A percentile compares a stretch with the other conserved stretches of the same genome.
Conservation (phyloP, 2,329 filamentous ascomycete genomes). For the Chrysosporium queenslandicum region DNA sequence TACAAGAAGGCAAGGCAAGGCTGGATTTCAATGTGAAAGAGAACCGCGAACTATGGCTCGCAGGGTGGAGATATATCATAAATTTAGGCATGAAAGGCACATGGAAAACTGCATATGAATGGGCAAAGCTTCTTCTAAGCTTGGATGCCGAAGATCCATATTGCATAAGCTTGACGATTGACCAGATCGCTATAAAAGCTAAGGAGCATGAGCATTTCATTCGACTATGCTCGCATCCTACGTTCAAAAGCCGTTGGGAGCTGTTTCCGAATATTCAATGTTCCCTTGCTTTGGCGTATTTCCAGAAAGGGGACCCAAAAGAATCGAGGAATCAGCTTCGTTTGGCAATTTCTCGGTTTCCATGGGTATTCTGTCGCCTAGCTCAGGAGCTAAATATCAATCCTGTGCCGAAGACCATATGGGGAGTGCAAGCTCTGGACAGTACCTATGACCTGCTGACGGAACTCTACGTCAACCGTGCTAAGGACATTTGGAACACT, state of each 20-base stretch:
- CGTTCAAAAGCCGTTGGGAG: conserved; percentile 43
- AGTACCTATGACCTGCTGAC: conserved; percentile 59
- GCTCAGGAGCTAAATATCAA: conserved; percentile 73
- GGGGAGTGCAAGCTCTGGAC: conserved; percentile 63
- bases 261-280: conserved; percentile 62
- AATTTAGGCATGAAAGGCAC: conserved; percentile 85
- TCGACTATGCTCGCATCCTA: conserved; percentile 50
- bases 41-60: conserved; percentile 87
- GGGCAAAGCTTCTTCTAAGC: conserved; percentile 73
- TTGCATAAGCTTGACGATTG: conserved; percentile 67
- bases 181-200: conserved; percentile 73
- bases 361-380: conserved; percentile 74
- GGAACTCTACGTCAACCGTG: conserved; percentile 63
- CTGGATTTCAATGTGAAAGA: conserved; percentile 72
- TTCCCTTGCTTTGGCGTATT: conserved; percentile 64
- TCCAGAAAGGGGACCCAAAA: conserved; percentile 57
- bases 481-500: conserved; percentile 80
- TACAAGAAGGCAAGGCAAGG: conserved; percentile 68
- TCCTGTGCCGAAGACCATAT: conserved; percentile 64
- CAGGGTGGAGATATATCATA: conserved; percentile 76
- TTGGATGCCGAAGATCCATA: conserved; percentile 74
- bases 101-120: conserved; percentile 85
- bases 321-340: conserved; percentile 57
- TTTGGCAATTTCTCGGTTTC: conserved; percentile 59
- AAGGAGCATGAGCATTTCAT: conserved; percentile 67